Base-by-base conservation (phyloP, 1,139 yeast species). In the Saccharomyces pastorianus region DNA sequence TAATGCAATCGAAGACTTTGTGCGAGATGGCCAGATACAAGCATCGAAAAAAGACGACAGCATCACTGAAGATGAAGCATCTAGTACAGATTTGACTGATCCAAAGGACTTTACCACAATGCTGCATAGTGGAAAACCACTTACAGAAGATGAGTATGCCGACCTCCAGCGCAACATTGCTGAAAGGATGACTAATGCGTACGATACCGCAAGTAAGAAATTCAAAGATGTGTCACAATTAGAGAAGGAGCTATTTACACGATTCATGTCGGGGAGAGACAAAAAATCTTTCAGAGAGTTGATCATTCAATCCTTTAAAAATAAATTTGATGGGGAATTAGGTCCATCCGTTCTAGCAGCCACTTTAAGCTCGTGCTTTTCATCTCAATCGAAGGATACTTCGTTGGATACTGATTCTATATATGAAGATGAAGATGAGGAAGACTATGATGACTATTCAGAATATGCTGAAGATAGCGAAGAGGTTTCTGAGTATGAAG, bases 111-210 rank as follows among this genome's bases (percentile, higher is more conserved):
- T 64, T 31, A 65, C 66, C 5, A 64, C 67, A n/a, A 64, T 65
- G 65, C 46, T 64, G 29, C 67, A 64, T 47, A 62, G 65, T 42
- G 66, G 68, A 5, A 60, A 63, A 26, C 69, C 67, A 11, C 51
- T 67, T 14, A 64, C 68, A 14, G 57, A 61, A 4, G 65, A 65
- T 28, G 68, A 67, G 52, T 67, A 65, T 50, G 58, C 61, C 2
- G 66, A 64, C 48, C 54, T 67, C 29, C 70, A 66, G 52, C 58
- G 61, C 8, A 66, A 62, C 52, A 63, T 67, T n/a, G 68, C 69
- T 3, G 65, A 65, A 46, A 60, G 67, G 53, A 64, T 66, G 61
- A 64, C 67, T 1, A 59, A 58, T 42, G 61, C 67, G 5, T 65
- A 65, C 51, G 66, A 65, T 49, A 58, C 61, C 2, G 58, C 60